Conservation (phyloP, 805 yeast genomes). For the Ogataea pilisensis region DNA sequence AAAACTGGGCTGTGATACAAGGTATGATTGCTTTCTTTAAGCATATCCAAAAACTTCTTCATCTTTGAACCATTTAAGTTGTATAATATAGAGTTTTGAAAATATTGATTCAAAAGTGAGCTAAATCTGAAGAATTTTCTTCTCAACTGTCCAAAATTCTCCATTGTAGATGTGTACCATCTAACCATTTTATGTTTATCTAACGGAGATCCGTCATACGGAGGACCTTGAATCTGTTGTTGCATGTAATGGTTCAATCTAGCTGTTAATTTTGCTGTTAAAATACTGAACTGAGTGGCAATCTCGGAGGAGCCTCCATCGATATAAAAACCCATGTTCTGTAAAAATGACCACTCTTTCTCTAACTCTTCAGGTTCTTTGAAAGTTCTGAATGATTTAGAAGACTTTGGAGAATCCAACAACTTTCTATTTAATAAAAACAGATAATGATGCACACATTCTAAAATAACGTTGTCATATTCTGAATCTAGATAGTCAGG, state of each 20-base stretch:
- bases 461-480: slow-evolving; percentile 63
- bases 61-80: slow-evolving; percentile 47
- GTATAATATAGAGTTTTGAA: slow-evolving; percentile 68
- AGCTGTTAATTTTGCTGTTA: slow-evolving; percentile 64
- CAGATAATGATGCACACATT: slow-evolving; percentile 70
- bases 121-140: slow-evolving; percentile 81
- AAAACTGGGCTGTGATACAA: slow-evolving; percentile 63
- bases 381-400: slow-evolving; percentile 68
- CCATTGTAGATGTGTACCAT: slow-evolving; percentile 67
- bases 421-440: slow-evolving; percentile 71
- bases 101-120: slow-evolving; percentile 58
- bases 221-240: slow-evolving; percentile 66
- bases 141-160: slow-evolving; percentile 69
- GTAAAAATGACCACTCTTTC: slow-evolving; percentile 73
- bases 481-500: slow-evolving; percentile 56
- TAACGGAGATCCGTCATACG: slow-evolving; percentile 32
- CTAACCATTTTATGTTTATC: slow-evolving; percentile 43
- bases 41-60: slow-evolving; percentile 49
- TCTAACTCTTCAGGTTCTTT: slow-evolving; percentile 90
- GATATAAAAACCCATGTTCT: slow-evolving; percentile 69
- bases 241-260: slow-evolving; percentile 68
- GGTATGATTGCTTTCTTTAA: slow-evolving; percentile 67
- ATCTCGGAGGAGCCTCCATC: slow-evolving; percentile 79
- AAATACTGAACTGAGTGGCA: slow-evolving; percentile 66
- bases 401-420: slow-evolving; percentile 65